phyloP scores from a whole-genome alignment of 331 rosid genomes.

The Telfairia occidentalis region DNA sequence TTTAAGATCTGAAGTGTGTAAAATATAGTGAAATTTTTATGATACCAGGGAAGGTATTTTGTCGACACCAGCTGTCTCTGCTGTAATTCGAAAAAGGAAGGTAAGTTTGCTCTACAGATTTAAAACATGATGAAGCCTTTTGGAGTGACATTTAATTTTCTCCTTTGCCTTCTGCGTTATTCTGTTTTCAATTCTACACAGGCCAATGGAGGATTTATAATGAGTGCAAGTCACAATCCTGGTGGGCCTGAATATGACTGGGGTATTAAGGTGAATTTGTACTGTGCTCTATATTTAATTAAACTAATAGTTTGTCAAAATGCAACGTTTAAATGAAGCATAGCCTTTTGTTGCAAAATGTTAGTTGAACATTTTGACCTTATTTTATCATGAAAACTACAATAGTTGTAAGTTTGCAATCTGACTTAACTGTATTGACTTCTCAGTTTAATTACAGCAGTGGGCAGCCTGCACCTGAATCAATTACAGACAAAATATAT shows the following conservation, averaged over 20 bases:
- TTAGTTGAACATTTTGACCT: not conserved
- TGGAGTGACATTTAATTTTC: constrained; percentile 1
- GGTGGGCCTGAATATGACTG: constrained; percentile 98
- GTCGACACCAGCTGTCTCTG: constrained; percentile 97
- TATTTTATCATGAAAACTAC: not conserved
- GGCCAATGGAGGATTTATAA: constrained; percentile 98
- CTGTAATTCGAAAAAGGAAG: constrained; percentile 84
- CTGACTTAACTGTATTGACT: constrained; percentile 26
- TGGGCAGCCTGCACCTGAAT: constrained; percentile 98
- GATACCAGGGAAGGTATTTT: constrained; percentile 76
- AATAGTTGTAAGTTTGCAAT: not conserved
- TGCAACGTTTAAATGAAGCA: not conserved
- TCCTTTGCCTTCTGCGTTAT: not conserved
- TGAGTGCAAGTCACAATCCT: constrained; percentile 99
- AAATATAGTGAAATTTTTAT: constrained; percentile 9
- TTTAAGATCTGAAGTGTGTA: not conserved
- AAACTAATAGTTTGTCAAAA: not conserved
- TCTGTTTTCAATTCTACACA: constrained; percentile 13
- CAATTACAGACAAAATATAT: constrained; percentile 91
- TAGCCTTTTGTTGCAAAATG: not conserved
- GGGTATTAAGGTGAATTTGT: constrained; percentile 79
- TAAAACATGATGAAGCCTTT: constrained; percentile 19
- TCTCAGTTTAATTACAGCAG: constrained; percentile 88
- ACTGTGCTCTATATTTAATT: not conserved
- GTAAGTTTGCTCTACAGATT: constrained; percentile 28